phyloP scores from a whole-genome alignment of 2,329 filamentous ascomycete genomes.

The Metarhizium robertsii region DNA sequence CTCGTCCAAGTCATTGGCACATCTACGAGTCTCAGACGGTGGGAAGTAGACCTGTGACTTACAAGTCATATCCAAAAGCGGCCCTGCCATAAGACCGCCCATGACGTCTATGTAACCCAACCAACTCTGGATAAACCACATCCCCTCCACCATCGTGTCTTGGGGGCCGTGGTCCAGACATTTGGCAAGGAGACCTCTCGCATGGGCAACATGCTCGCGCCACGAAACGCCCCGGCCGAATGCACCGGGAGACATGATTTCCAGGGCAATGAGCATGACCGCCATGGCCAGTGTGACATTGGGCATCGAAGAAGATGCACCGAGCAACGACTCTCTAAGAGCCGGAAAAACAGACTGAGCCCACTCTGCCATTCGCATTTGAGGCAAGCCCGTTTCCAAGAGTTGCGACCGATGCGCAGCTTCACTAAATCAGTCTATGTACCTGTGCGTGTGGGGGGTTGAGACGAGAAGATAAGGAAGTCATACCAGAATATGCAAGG shows the following conservation, averaged over 20 bases:
- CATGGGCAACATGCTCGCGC: conserved; percentile 69
- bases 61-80: conserved; percentile 3
- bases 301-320: conserved; percentile 53
- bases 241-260: conserved; percentile 73
- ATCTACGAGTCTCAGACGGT: not conserved
- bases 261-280: conserved; percentile 75
- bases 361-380: conserved; percentile 70
- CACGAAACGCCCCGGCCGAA: conserved; percentile 75
- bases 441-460: not conserved
- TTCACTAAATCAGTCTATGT: not conserved
- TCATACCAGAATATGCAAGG: conserved; percentile 59
- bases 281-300: conserved; percentile 69
- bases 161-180: conserved; percentile 33
- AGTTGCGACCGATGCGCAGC: conserved; percentile 75
- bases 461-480: not conserved
- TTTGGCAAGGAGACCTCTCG: conserved; percentile 63
- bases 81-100: conserved; percentile 58
- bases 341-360: conserved; percentile 70
- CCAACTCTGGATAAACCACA: conserved; percentile 72
- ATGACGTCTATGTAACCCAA: conserved; percentile 77
- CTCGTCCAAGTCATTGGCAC: conserved; percentile 34
- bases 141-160: conserved; percentile 47
- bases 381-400: conserved; percentile 63
- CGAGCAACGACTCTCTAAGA: conserved; percentile 56
- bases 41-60: not conserved